Base-by-base conservation (phyloP, 306 rosid species). In the Benincasa hispida region DNA sequence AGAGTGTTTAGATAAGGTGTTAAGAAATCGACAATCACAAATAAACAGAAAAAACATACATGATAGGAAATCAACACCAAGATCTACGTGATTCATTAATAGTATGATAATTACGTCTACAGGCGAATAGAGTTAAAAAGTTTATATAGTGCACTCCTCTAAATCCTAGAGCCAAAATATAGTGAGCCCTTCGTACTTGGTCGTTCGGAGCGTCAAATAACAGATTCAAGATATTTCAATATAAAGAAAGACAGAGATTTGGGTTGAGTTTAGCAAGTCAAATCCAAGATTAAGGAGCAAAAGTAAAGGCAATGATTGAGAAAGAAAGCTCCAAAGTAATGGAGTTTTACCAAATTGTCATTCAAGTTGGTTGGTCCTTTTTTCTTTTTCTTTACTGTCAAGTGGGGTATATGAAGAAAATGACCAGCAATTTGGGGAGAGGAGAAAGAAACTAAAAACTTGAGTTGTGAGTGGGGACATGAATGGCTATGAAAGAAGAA, bases 281-380 rank as follows among this genome's bases (percentile, higher is more conserved):
- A 72, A 72, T 50, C 76, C 76, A 19, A 10, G 47, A 72, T 18
- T 51, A 72, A 30, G 47, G 51, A 10, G 45, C 61, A 28, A 48
- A 72, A 72, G 28, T 30, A 51, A 17, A 48, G 61, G 28, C 76
- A 48, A 72, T 72, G 76, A 72, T 72, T 72, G 76, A 50, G 61
- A 10, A 30, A 72, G 12, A 19, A 30, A 72, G 47, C 39, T 72
- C 19, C 19, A 72, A 72, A 72, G 58, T 28, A 42, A 68, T 68
- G 55, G 74, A 68, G 35, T 24, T 48, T 27, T 28, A 22, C 76
- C 58, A 15, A 68, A 42, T 68, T 68, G 55, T 13, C 17, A 45
- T 1, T 47, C 76, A 8, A 72, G 19, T 51, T 72, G 76, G 59
- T 51, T 72, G 61, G 61, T 72, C 28, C 8, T 50, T 41, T 41